phyloP scores from a whole-genome alignment of 2,329 filamentous ascomycete species.

The Pseudohalonectria lignicola region DNA sequence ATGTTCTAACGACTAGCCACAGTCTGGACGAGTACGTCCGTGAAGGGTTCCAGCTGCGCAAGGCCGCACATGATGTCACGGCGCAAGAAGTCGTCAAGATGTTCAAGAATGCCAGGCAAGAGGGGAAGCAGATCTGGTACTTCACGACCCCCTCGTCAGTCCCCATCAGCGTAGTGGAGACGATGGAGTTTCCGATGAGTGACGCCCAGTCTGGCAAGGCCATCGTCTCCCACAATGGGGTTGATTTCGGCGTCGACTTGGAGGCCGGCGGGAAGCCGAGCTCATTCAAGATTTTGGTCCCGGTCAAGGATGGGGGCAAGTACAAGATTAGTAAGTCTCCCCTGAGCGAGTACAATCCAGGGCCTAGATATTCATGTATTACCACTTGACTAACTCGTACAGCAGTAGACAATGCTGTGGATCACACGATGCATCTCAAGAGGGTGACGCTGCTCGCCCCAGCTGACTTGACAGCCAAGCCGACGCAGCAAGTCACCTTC shows the following conservation, averaged over 20 bases:
- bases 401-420: constrained; percentile 33
- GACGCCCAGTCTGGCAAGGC: constrained; percentile 38
- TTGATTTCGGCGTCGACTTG: constrained; percentile 49
- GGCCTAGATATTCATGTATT: neutral
- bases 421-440: constrained; percentile 54
- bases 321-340: constrained; percentile 43
- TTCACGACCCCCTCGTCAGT: constrained; percentile 63
- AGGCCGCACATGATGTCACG: constrained; percentile 29
- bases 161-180: constrained; percentile 55
- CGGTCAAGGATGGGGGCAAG: constrained; percentile 39
- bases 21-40: constrained; percentile 26
- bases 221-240: constrained; percentile 51
- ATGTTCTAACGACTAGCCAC: too few relatives aligned
- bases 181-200: constrained; percentile 50
- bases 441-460: constrained; percentile 47
- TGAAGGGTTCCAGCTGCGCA: constrained; percentile 43
- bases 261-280: constrained; percentile 38
- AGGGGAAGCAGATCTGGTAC: constrained; percentile 71
- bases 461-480: constrained; percentile 15
- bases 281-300: constrained; percentile 50
- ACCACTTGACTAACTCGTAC: constrained; percentile 10
- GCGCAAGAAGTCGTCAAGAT: constrained; percentile 36
- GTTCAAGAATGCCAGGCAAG: constrained; percentile 45
- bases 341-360: neutral
- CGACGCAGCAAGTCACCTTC: constrained; percentile 17